These are phyloP conservation scores for Calonectria crousiana DNA, from an alignment of 2,329 filamentous ascomycete species.

Conservation along the genomic window DNA sequence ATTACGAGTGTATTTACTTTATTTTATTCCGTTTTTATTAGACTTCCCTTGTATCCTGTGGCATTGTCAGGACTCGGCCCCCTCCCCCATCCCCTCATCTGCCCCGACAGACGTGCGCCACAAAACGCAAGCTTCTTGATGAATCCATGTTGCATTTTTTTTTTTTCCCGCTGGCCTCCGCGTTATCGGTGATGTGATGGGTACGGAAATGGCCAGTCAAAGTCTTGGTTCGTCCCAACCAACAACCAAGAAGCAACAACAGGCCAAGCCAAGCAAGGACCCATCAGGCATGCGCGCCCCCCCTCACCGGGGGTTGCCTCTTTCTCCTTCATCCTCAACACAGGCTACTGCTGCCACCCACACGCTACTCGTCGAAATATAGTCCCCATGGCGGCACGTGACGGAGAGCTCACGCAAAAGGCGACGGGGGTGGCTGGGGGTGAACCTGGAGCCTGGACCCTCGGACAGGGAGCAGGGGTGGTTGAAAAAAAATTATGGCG, in stretches of 20 bases:
- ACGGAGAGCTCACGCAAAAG: not conserved
- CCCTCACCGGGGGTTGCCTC: not conserved
- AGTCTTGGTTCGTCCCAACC: not conserved
- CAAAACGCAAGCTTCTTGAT: not conserved
- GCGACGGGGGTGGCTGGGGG: constrained; percentile 6
- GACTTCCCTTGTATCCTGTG: not conserved
- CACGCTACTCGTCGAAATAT: not conserved
- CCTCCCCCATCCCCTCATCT: not conserved
- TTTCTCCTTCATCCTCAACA: not conserved
- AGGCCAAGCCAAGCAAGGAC: not conserved
- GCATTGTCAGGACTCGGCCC: not conserved
- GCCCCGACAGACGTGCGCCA: not conserved
- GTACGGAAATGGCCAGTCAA: not conserved
- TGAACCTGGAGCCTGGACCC: constrained; percentile 12
- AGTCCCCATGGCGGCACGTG: constrained; percentile 10
- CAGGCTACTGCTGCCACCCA: not conserved
- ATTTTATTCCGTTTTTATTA: not conserved
- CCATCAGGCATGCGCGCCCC: not conserved
- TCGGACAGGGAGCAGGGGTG: constrained; percentile 4
- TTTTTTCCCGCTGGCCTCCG: not conserved
- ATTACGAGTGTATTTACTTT: not conserved
- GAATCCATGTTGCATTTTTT: constrained; percentile 4
- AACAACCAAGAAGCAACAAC: not conserved
- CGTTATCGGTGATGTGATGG: constrained; percentile 1
- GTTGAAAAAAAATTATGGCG: not conserved